These are phyloP conservation scores for Mycena capillaripes DNA, from an alignment of 768 basidiomycete species.

Conservation along the genomic window DNA sequence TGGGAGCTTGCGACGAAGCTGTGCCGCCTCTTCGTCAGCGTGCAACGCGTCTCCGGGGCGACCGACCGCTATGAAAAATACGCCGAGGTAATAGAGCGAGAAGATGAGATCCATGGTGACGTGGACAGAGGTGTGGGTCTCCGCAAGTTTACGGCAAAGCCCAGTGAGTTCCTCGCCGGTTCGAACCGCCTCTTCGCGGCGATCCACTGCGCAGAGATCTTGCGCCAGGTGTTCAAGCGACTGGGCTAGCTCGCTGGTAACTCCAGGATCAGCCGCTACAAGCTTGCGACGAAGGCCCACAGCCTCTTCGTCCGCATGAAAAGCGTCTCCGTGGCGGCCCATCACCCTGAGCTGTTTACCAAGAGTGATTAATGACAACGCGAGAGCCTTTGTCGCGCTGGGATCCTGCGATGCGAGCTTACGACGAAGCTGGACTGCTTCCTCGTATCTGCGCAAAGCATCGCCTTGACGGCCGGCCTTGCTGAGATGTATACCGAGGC, in stretches of 20 bases:
- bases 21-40: neutral
- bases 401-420: conserved; percentile 9
- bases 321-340: conserved; percentile 7
- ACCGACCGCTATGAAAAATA: conserved; percentile 1
- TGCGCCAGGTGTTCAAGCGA: conserved; percentile 8
- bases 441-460: conserved; percentile 5
- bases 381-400: neutral
- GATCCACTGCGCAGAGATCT: conserved; percentile 8
- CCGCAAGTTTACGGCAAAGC: conserved; percentile 12
- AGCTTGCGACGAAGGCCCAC: conserved; percentile 6
- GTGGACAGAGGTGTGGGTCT: conserved; percentile 11
- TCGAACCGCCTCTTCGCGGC: conserved; percentile 1
- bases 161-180: neutral
- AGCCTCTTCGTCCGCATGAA: neutral
- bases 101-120: conserved; percentile 2
- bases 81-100: conserved; percentile 14
- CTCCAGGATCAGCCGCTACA: neutral
- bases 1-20: conserved; percentile 8
- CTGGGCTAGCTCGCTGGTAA: conserved; percentile 1
- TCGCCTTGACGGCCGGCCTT: neutral
- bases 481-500: conserved; percentile 4
- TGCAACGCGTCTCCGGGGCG: neutral
- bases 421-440: conserved; percentile 15
- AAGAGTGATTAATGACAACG: neutral
- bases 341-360: neutral